Evolutionary conservation across 768 basidiomycete genomes (phyloP), one percentile per base, ranked within the genome.

Genomic region (Auricularia sp.): DNA sequence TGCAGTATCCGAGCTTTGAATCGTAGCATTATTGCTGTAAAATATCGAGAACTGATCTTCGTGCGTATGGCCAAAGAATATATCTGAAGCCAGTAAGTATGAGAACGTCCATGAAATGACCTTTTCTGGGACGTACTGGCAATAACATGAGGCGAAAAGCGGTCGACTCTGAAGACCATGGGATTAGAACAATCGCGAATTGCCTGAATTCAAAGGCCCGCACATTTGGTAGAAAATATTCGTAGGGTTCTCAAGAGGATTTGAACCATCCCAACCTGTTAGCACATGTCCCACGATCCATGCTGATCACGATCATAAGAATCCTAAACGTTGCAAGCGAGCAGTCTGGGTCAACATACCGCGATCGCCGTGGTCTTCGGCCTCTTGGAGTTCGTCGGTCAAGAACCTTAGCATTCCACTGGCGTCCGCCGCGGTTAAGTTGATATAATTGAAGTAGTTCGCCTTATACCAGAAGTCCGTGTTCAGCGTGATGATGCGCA

Each of bases 51-150:
- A 67, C 73, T 88, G 81, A 72, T 90, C 88, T 71, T 90, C 86
- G 64, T 90, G 88, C 0, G 85, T 83, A 69, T 91, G 90, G 5
- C 89, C 89, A 70, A 79, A 91, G 77, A 90, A 89, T n/a, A 90
- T 83, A 67, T 83, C 87, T 85, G 63, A 8, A 7, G 39, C 44
- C 1, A 58, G 39, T 1, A 6, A 8, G 16, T 51, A 8, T 12
- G 47, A 8, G 21, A 18, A 51, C 6, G 14, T 8, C 21, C 21
- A 18, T 6, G 2, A 18, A 6, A 16, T 18, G 18, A 5, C 21
- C 43, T 44, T 18, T 51, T 10, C 3, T 18, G 8, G 56, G 8
- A 35, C 56, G 56, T 34, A 59, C 56, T 59, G 56, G 56, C 56
- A 61, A 70, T 67, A 33, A 51, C 53, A 61, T 47, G 34, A 61